A percentile compares a stretch with the other conserved stretches of the same genome.
Evolutionary conservation across 306 rosid genomes (phyloP).

Genomic region (Abrus pulchellus): DNA sequence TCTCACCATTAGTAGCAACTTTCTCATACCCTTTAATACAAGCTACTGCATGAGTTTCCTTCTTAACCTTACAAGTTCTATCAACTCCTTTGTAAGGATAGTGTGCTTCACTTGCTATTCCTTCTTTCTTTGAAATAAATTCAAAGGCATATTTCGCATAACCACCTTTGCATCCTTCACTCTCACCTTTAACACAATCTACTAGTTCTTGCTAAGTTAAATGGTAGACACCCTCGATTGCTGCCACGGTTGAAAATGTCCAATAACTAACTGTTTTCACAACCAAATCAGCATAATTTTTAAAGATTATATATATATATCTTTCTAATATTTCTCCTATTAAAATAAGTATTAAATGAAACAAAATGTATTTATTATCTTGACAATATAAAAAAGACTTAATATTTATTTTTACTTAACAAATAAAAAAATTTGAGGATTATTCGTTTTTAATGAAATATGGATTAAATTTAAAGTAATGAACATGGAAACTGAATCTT

Average conservation of each 20-base stretch:
- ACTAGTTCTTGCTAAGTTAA: conserved; percentile 40
- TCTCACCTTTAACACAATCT: conserved; percentile 38
- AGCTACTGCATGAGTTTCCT: not conserved
- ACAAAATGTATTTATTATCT: too few relatives aligned
- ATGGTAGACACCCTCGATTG: conserved; percentile 38
- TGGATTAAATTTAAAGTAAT: too few relatives aligned
- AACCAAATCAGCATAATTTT: not conserved
- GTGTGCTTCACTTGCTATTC: conserved; percentile 34
- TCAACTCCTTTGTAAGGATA: conserved; percentile 32
- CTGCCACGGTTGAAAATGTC: conserved; percentile 42
- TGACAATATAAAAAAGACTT: too few relatives aligned
- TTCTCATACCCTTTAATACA: conserved; percentile 38
- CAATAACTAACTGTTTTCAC: conserved; percentile 44
- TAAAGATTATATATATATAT: too few relatives aligned
- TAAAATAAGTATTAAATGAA: too few relatives aligned
- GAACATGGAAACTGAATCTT: not conserved
- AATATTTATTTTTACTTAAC: too few relatives aligned
- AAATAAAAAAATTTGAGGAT: too few relatives aligned
- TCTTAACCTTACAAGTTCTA: conserved; percentile 2
- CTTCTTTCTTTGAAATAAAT: conserved; percentile 35
- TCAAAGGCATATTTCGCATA: conserved; percentile 28
- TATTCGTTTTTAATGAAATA: too few relatives aligned
- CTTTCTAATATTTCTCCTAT: too few relatives aligned
- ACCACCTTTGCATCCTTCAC: conserved; percentile 36
- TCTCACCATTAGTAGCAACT: conserved; percentile 34